Percentiles rank a stretch among this genome's conserved stretches.
These are phyloP conservation scores for Acanthamoeba triangularis DNA, from an alignment of 208 protist species.

Conservation along the genomic window DNA sequence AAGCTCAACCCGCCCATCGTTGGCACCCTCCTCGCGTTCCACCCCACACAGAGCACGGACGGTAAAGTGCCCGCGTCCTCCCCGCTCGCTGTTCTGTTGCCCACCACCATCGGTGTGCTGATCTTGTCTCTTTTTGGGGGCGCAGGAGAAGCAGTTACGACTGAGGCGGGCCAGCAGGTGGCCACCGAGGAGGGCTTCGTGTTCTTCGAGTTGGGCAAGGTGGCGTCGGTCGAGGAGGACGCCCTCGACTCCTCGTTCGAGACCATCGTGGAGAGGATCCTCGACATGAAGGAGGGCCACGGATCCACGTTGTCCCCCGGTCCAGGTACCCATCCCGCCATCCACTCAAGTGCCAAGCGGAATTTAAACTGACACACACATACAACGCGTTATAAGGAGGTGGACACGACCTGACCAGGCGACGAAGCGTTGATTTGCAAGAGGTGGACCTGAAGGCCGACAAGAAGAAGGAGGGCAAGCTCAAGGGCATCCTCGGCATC, in stretches of 20 bases:
- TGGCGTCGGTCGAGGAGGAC: background rate
- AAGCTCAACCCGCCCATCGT: constrained; percentile 3
- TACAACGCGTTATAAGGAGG: background rate
- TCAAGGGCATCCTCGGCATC: constrained; percentile 61
- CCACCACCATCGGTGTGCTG: too few species aligned
- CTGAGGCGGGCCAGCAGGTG: background rate
- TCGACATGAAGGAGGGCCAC: constrained; percentile 32
- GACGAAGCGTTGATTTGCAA: constrained; percentile 2
- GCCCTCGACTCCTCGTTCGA: constrained; percentile 7
- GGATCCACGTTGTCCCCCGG: background rate
- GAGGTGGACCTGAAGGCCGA: background rate
- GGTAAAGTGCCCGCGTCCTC: background rate
- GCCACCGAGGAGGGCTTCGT: constrained; percentile 8
- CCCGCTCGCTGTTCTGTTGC: background rate
- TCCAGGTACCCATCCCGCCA: background rate
- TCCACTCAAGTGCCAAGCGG: background rate
- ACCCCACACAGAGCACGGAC: background rate
- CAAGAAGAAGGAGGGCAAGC: constrained; percentile 69
- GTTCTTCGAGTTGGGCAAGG: background rate
- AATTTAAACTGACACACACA: background rate
- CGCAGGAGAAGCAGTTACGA: background rate
- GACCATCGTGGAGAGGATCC: background rate
- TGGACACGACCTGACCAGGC: background rate
- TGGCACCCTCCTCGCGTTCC: constrained; percentile 21
- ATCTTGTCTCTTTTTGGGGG: background rate